Conservation (phyloP, 208 protist genomes). For the Angomonas ambiguus region DNA sequence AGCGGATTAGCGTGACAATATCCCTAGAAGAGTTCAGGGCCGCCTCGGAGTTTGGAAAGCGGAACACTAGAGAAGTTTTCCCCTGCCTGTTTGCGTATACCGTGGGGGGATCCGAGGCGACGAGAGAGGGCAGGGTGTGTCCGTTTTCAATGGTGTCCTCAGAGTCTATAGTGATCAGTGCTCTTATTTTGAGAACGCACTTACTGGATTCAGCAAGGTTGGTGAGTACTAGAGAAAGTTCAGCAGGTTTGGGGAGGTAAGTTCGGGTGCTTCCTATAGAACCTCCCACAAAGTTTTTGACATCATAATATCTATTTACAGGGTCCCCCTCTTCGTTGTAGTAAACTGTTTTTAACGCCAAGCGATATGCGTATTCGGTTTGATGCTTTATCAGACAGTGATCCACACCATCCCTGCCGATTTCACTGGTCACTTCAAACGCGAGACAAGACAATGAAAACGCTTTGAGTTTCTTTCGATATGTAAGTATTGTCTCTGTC, state of each 20-base stretch:
- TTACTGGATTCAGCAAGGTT: conserved; percentile 33
- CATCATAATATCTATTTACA: conserved; percentile 34
- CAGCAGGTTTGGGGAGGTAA: conserved; percentile 21
- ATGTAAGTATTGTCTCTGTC: conserved; percentile 17
- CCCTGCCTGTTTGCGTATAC: conserved; percentile 30
- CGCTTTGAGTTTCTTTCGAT: conserved; percentile 4
- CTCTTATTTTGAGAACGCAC: conserved; percentile 44
- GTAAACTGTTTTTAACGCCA: conserved; percentile 40
- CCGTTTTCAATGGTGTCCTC: not conserved
- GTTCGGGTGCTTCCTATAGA: conserved; percentile 41
- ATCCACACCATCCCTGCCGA: conserved; percentile 28
- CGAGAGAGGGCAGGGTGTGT: conserved; percentile 15
- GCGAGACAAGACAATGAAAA: conserved; percentile 55
- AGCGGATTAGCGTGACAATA: conserved; percentile 26
- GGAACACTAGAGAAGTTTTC: conserved; percentile 39
- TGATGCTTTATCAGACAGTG: conserved; percentile 55
- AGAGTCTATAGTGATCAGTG: conserved; percentile 19
- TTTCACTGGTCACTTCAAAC: conserved; percentile 50
- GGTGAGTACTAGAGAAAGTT: conserved; percentile 51
- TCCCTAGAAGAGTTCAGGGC: conserved; percentile 3
- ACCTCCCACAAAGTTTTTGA: conserved; percentile 54
- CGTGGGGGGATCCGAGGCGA: conserved; percentile 46
- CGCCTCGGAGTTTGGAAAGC: conserved; percentile 12
- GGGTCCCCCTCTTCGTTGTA: conserved; percentile 11
- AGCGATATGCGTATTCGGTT: conserved; percentile 52